phyloP scores from a whole-genome alignment of 768 basidiomycete genomes.

The Serendipita sp. region DNA sequence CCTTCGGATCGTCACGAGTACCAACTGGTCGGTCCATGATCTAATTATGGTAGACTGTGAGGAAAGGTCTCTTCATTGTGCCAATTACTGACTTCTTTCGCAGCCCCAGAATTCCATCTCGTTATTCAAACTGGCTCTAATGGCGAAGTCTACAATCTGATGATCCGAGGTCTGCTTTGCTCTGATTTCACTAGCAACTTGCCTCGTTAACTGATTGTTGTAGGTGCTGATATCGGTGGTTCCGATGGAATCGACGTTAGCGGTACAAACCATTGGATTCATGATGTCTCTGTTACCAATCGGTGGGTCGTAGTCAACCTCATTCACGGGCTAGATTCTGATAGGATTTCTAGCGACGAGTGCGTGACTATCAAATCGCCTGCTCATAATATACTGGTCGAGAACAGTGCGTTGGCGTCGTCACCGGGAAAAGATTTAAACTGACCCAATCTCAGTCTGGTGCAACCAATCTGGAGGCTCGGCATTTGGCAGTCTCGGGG shows the following conservation, averaged over 20 bases:
- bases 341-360: constrained; percentile 12
- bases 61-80: not conserved
- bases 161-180: constrained; percentile 13
- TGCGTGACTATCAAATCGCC: constrained; percentile 22
- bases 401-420: constrained; percentile 11
- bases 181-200: no score
- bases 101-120: constrained; percentile 21
- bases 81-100: not conserved
- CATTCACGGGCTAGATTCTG: no score
- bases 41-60: constrained; percentile 20
- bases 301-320: not conserved
- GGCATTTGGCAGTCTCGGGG: constrained; percentile 2
- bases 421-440: no score
- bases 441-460: constrained; percentile 15
- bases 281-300: constrained; percentile 23
- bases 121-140: constrained; percentile 18
- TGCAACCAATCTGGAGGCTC: constrained; percentile 16
- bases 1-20: constrained; percentile 19
- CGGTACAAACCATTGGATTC: constrained; percentile 21
- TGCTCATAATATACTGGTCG: constrained; percentile 20
- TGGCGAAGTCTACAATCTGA: constrained; percentile 21
- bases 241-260: constrained; percentile 21
- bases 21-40: constrained; percentile 20
- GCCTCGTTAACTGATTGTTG: no score
- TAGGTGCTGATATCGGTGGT: constrained; percentile 16